Evolutionary conservation across 2,329 filamentous ascomycete species (phyloP).

Genomic region (Didymella arachidicola): DNA sequence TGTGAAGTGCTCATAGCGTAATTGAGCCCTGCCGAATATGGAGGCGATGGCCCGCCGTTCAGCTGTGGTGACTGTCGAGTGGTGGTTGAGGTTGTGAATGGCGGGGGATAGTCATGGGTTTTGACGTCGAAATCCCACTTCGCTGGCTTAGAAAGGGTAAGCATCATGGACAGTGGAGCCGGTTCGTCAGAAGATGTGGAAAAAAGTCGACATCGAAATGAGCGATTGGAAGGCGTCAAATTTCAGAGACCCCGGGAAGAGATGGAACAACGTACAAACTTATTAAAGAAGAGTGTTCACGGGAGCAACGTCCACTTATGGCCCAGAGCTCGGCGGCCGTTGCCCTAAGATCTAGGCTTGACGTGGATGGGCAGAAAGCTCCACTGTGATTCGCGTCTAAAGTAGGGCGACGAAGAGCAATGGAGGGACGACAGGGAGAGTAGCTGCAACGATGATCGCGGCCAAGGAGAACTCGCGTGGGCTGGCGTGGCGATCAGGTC

Average conservation of each 20-base stretch:
- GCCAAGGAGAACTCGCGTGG: constrained; percentile 48
- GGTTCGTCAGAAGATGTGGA: constrained; percentile 27
- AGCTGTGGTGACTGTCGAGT: constrained; percentile 51
- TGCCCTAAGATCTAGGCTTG: constrained; percentile 44
- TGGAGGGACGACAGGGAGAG: constrained; percentile 39
- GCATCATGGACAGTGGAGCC: constrained; percentile 55
- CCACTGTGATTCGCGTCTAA: constrained; percentile 48
- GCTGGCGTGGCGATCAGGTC: constrained; percentile 44
- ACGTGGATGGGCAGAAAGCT: constrained; percentile 45
- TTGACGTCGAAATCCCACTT: constrained; percentile 58
- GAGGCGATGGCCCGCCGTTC: constrained; percentile 50
- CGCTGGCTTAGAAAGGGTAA: constrained; percentile 59
- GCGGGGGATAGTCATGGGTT: constrained; percentile 59
- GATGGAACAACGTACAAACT: constrained; percentile 50
- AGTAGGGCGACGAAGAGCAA: constrained; percentile 43
- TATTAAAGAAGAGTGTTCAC: constrained; percentile 45
- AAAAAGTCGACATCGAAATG: constrained; percentile 47
- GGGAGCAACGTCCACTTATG: constrained; percentile 48
- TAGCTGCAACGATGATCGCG: constrained; percentile 48
- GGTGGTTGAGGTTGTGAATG: constrained; percentile 50
- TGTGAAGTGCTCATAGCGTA: constrained; percentile 60
- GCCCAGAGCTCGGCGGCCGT: constrained; percentile 46
- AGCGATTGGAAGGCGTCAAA: constrained; percentile 40
- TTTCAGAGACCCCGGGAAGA: constrained; percentile 41
- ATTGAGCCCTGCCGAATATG: constrained; percentile 54